Conservation (phyloP, 1,284 basidiomycete species). For the Retiboletus flavoniger region DNA sequence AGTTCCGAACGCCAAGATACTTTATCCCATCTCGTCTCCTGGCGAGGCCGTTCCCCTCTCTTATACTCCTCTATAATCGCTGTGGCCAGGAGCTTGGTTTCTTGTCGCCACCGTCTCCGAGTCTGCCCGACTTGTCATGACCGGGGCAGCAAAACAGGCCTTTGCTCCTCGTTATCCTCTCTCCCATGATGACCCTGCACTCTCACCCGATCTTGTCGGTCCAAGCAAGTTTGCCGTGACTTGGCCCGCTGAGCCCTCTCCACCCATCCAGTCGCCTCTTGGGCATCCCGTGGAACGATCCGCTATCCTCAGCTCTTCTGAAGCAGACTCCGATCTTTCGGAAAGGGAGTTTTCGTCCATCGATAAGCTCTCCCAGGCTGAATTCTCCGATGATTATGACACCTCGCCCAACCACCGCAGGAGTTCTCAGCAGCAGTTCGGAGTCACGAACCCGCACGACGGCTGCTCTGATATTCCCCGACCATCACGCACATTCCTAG, state of each 20-base stretch:
- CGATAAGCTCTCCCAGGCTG: conserved; percentile 33
- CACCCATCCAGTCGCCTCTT: conserved; percentile 34
- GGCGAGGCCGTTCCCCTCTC: conserved; percentile 27
- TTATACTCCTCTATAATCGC: conserved; percentile 15
- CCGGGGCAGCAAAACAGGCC: conserved; percentile 32
- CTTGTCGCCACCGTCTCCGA: conserved; percentile 9
- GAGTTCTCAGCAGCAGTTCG: conserved; percentile 27
- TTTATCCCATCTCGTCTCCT: conserved; percentile 24
- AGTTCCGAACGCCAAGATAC: conserved; percentile 14
- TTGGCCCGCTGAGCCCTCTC: conserved; percentile 46
- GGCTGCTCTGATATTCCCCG: conserved; percentile 42
- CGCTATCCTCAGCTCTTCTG: conserved; percentile 45
- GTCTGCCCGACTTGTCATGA: conserved; percentile 22
- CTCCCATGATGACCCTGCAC: conserved; percentile 32
- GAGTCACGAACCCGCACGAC: conserved; percentile 20
- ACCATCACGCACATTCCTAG: conserved; percentile 67
- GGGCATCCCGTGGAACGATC: conserved; percentile 36
- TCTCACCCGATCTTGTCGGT: conserved; percentile 41
- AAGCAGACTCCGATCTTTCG: conserved; percentile 49
- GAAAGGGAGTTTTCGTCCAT: conserved; percentile 40
- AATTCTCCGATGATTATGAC: conserved; percentile 37
- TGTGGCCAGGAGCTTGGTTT: conserved; percentile 18
- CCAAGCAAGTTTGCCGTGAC: conserved; percentile 51
- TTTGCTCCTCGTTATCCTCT: conserved; percentile 30
- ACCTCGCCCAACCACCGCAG: conserved; percentile 25